Evolutionary conservation across 305 asterid species (phyloP).

Genomic region (Petunia hybrid): DNA sequence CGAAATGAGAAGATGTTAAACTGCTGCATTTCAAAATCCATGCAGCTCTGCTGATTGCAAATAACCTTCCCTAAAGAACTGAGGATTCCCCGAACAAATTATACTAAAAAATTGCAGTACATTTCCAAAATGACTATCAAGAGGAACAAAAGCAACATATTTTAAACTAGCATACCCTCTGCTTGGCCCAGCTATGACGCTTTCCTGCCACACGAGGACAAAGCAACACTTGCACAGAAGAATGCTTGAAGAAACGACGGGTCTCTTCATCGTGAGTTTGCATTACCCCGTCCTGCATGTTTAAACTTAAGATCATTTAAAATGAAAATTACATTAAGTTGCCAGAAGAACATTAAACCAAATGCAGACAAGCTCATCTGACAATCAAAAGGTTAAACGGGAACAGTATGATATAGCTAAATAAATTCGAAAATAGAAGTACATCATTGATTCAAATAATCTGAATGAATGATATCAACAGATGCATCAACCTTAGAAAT

Average conservation of each 20-base stretch:
- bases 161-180: constrained; percentile 30
- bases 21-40: background rate
- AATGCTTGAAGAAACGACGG: constrained; percentile 47
- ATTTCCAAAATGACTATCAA: background rate
- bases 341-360: background rate
- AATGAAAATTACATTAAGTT: background rate
- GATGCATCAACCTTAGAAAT: background rate
- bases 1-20: background rate
- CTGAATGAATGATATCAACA: background rate
- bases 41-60: background rate
- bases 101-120: background rate
- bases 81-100: background rate
- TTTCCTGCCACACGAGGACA: constrained; percentile 48
- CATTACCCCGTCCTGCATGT: constrained; percentile 45
- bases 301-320: background rate
- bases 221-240: constrained; percentile 50
- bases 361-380: background rate
- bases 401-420: background rate
- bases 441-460: background rate
- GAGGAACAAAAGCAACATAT: constrained; percentile 6
- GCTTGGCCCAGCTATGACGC: constrained; percentile 46
- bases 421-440: background rate
- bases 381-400: background rate
- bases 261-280: constrained; percentile 47
- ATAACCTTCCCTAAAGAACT: background rate